A percentile compares a stretch with the other conserved stretches of the same genome.
Conservation (phyloP, 768 basidiomycete genomes). For the Lyophyllum shimeji region DNA sequence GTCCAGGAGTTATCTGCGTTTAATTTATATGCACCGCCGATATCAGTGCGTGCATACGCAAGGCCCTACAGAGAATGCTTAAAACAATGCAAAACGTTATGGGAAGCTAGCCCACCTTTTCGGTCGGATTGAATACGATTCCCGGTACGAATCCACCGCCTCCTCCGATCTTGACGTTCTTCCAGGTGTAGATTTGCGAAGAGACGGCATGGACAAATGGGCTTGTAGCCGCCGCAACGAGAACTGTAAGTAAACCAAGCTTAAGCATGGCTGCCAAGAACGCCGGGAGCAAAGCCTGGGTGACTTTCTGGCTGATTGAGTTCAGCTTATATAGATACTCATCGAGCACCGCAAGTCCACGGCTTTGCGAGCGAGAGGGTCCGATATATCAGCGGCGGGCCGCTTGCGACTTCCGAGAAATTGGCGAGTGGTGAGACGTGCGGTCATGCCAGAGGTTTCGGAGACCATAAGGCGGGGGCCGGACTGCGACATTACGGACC, state of each 20-base stretch:
- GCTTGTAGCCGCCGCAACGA: slow-evolving; percentile 23
- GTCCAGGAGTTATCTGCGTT: slow-evolving; percentile 64
- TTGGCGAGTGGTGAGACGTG: slow-evolving; percentile 15
- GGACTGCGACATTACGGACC: not conserved
- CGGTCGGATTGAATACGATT: slow-evolving; percentile 60
- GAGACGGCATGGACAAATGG: slow-evolving; percentile 37
- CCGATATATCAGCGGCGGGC: slow-evolving; percentile 23
- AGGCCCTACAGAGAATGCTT: slow-evolving; percentile 38
- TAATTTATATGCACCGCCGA: slow-evolving; percentile 64
- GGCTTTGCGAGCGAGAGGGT: not conserved
- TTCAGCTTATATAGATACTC: slow-evolving; percentile 12
- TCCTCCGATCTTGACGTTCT: slow-evolving; percentile 57
- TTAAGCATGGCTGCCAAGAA: slow-evolving; percentile 27
- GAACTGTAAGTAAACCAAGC: slow-evolving; percentile 29
- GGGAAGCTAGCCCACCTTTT: slow-evolving; percentile 31
- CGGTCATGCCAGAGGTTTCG: not conserved
- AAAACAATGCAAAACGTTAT: not conserved
- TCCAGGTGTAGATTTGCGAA: slow-evolving; percentile 59
- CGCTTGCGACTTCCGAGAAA: slow-evolving; percentile 20
- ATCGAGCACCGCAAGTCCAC: not conserved
- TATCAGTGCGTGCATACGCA: slow-evolving; percentile 67
- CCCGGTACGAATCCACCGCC: slow-evolving; percentile 53
- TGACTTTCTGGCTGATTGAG: not conserved
- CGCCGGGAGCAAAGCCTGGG: not conserved
- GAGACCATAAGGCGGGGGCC: not conserved